phyloP scores from a whole-genome alignment of 1,139 yeast species.

The Ashbya aceris region DNA sequence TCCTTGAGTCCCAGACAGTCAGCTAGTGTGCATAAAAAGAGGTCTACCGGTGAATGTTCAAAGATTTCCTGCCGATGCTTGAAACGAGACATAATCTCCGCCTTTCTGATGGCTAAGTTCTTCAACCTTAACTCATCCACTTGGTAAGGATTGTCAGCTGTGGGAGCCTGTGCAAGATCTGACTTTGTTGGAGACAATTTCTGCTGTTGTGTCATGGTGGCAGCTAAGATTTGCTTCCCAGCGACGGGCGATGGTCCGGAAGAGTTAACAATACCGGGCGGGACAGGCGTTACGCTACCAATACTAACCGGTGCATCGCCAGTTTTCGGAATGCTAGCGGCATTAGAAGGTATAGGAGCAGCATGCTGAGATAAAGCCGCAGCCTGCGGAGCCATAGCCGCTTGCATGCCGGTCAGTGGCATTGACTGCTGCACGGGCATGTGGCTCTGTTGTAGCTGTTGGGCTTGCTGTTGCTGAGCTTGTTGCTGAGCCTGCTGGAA shows the following conservation, averaged over 20 bases:
- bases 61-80: conserved; percentile 30
- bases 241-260: conserved; percentile 10
- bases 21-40: conserved; percentile 27
- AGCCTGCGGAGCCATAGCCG: background rate
- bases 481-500: conserved; percentile 5
- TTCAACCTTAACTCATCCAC: conserved; percentile 25
- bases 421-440: background rate
- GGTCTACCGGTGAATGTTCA: conserved; percentile 24
- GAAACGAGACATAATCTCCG: conserved; percentile 26
- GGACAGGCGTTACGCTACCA: conserved; percentile 1
- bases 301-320: background rate
- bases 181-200: conserved; percentile 10
- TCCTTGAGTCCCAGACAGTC: conserved; percentile 28
- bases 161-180: conserved; percentile 6
- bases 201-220: background rate
- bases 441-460: background rate
- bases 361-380: background rate
- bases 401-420: background rate
- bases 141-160: conserved; percentile 20
- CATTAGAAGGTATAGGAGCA: background rate
- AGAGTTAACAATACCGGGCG: conserved; percentile 2
- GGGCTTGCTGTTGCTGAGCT: conserved; percentile 1
- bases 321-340: background rate
- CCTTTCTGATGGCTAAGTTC: conserved; percentile 22
- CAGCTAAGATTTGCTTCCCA: conserved; percentile 5